Evolutionary conservation across 139 green algal species (phyloP), one percentile per base, ranked within the genome.

Genomic region (Microglena sp.): DNA sequence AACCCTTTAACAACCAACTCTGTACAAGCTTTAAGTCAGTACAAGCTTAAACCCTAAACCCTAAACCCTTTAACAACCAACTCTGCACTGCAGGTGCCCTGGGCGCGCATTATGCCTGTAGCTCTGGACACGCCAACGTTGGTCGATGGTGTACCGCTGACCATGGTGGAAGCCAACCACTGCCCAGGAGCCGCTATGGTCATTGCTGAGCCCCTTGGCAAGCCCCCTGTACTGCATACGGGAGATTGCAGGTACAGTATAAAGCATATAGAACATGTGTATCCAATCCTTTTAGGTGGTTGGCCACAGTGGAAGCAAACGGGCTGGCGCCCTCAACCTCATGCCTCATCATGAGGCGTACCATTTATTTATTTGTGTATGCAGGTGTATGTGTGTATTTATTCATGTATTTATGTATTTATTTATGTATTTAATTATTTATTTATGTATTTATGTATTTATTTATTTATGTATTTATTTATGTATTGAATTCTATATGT

Each of bases 91-190:
- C 66, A 74, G 69, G 67, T 79, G 53, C 64, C 68, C 5, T 45
- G 31, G 59, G 45, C 55, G 4, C 64, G 66, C 1, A n/a, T 84
- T 3, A 28, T 58, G 26, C 46, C 70, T 1, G 7, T 84, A 5
- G 66, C 73, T 28, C 30, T 85, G 45, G 44, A 79, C 57, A 65
- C 55, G 6, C 71, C 80, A 15, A 46, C 70, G 15, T 7, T 70
- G 55, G 68, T 91, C n/a, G 77, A 86, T 71, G 87, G 83, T 4
- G 67, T 80, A 34, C 57, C 45, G 0, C 79, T 96, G 28, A 97
- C 91, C 1, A 84, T 96, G 33, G 55, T 96, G 44, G 85, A 95
- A 34, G 91, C 91, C 54, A 96, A 96, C 71, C 91, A 97, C 80
- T 97, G 91, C 83, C 91, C 91, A 0, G 91, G 91, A 0, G 86